A percentile compares a stretch with the other conserved stretches of the same genome.
Conservation (phyloP, 2,329 filamentous ascomycete species). For the Arthrobotrys sphaeroides region DNA sequence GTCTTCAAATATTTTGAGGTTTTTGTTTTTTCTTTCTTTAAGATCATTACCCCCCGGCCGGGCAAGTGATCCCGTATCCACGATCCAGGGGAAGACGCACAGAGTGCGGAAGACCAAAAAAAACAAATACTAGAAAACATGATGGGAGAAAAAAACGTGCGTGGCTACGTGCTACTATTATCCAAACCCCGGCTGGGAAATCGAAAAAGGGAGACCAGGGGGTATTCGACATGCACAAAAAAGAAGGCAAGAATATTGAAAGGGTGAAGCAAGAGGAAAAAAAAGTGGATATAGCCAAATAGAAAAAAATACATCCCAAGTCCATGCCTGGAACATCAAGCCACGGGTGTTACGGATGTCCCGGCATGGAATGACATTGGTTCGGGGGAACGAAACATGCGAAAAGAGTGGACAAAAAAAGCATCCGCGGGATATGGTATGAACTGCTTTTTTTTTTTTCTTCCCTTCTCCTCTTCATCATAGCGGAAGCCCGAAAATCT, state of each 20-base stretch:
- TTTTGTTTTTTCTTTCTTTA: background rate
- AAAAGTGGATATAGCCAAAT: conserved; percentile 8
- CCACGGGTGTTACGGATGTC: conserved; percentile 25
- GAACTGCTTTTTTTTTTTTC: background rate
- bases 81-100: conserved; percentile 10
- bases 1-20: background rate
- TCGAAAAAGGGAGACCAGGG: conserved; percentile 16
- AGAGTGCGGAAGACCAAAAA: background rate
- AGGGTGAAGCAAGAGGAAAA: conserved; percentile 8
- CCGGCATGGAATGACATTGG: conserved; percentile 46
- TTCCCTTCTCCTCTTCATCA: no score
- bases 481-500: background rate
- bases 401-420: background rate
- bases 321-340: background rate
- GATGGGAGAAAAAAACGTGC: background rate
- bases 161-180: background rate
- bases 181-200: conserved; percentile 46
- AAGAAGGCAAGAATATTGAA: background rate
- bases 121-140: background rate
- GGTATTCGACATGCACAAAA: background rate
- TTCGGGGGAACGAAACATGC: conserved; percentile 13
- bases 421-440: conserved; percentile 32
- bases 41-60: conserved; percentile 20
- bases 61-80: conserved; percentile 21
- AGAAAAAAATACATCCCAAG: background rate